A percentile compares a stretch with the other conserved stretches of the same genome.
phyloP scores from a whole-genome alignment of 2,329 filamentous ascomycete species.

The Botrytis medusae region DNA sequence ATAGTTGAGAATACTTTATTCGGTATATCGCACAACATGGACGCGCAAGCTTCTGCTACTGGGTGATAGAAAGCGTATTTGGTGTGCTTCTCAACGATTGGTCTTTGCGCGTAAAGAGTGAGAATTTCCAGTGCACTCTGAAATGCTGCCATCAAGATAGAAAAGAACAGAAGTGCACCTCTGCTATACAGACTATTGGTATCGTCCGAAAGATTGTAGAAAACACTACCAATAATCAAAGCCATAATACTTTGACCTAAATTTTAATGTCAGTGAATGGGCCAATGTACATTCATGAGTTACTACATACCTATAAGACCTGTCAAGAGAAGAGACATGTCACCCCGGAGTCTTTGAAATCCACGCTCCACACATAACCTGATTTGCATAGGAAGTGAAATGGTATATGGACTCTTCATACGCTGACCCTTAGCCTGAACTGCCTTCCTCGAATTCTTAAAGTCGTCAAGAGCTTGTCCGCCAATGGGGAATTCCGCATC shows the following conservation, averaged over 20 bases:
- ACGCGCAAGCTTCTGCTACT: slow-evolving; percentile 68
- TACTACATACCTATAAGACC: slow-evolving; percentile 24
- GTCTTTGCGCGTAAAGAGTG: slow-evolving; percentile 82
- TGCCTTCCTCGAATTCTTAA: slow-evolving; percentile 45
- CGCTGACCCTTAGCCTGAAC: slow-evolving; percentile 45
- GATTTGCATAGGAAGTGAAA: slow-evolving; percentile 75
- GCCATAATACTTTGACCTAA: slow-evolving; percentile 49
- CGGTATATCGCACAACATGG: slow-evolving; percentile 69
- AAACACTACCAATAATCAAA: slow-evolving; percentile 63
- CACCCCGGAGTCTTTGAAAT: slow-evolving; percentile 72
- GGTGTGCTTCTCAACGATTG: slow-evolving; percentile 87
- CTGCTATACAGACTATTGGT: slow-evolving; percentile 60
- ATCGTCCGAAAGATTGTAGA: slow-evolving; percentile 57
- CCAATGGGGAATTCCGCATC: slow-evolving; percentile 44
- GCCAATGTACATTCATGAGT: not conserved
- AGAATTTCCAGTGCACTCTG: slow-evolving; percentile 67
- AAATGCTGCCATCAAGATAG: slow-evolving; percentile 66
- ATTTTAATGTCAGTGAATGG: not conserved
- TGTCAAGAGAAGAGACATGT: slow-evolving; percentile 68
- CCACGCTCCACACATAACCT: slow-evolving; percentile 78
- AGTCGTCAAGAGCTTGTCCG: slow-evolving; percentile 40
- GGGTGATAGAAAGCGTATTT: slow-evolving; percentile 89
- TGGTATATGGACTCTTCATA: slow-evolving; percentile 74
- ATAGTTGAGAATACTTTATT: slow-evolving; percentile 76
- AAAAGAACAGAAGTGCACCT: slow-evolving; percentile 67